These are phyloP conservation scores for Melanomma pulvis-pyrius DNA, from an alignment of 495 filamentous ascomycete genomes.

Conservation along the genomic window DNA sequence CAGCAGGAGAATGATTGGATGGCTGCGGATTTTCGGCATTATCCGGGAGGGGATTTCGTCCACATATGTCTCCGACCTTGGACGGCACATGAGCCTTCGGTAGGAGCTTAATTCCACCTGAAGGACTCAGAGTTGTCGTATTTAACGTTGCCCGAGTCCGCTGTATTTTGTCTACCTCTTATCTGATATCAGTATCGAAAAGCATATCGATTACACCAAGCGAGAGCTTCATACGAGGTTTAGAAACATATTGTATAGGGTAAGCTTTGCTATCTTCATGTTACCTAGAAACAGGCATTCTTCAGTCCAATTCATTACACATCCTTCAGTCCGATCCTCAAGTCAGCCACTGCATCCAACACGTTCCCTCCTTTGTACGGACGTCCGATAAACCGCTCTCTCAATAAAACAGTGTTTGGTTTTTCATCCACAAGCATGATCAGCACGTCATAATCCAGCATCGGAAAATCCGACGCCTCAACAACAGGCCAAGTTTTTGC, in stretches of 20 bases:
- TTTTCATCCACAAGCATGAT: background rate
- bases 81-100: no score
- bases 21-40: background rate
- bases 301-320: background rate
- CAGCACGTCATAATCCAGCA: slow-evolving; percentile 17
- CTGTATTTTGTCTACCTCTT: no score
- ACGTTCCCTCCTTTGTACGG: slow-evolving; percentile 1
- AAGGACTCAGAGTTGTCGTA: no score
- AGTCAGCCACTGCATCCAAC: slow-evolving; percentile 3
- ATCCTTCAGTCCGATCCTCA: slow-evolving; percentile 18
- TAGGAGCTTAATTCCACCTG: no score
- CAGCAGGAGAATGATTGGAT: background rate
- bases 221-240: no score
- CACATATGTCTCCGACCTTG: background rate
- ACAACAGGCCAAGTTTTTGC: background rate
- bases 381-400: background rate
- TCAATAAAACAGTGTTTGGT: background rate
- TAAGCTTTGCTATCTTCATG: no score
- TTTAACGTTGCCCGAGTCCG: no score
- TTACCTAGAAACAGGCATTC: no score
- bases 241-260: no score
- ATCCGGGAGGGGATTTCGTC: background rate
- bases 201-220: no score
- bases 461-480: slow-evolving; percentile 14
- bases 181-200: no score